phyloP scores from a whole-genome alignment of 345 rosid genomes.

The Eucalyptus sp. region DNA sequence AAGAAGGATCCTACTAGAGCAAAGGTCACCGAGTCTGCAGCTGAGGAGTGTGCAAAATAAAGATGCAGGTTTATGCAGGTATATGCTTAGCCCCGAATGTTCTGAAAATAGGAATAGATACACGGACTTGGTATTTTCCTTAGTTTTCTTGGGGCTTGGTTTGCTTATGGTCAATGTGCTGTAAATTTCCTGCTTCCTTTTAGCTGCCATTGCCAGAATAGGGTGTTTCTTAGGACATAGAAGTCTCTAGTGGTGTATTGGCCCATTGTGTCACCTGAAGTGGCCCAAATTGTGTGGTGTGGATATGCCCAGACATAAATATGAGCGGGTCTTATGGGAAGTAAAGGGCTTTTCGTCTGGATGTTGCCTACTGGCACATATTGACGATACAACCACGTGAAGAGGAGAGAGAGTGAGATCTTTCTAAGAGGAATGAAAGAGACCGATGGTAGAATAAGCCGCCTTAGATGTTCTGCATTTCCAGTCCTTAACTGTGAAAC shows the following conservation, averaged over 20 bases:
- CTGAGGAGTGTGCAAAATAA: not conserved
- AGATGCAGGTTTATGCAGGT: not conserved
- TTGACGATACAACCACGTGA: not conserved
- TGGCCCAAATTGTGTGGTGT: not conserved
- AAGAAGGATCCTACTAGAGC: conserved; percentile 22
- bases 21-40: conserved; percentile 21
- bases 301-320: not conserved
- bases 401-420: not conserved
- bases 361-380: not conserved
- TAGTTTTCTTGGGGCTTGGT: not conserved
- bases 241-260: not conserved
- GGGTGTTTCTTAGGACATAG: not conserved
- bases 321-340: not conserved
- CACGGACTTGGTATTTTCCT: not conserved
- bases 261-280: not conserved
- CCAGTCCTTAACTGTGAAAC: not conserved
- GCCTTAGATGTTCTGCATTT: not conserved
- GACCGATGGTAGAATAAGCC: not conserved
- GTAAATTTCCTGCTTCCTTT: not conserved
- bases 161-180: not conserved
- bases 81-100: not conserved
- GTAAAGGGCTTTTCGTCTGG: not conserved
- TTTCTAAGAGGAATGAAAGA: not conserved
- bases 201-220: not conserved
- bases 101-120: not conserved